These are phyloP conservation scores for Triangularia setosa DNA, from an alignment of 2,329 filamentous ascomycete species.

Conservation along the genomic window DNA sequence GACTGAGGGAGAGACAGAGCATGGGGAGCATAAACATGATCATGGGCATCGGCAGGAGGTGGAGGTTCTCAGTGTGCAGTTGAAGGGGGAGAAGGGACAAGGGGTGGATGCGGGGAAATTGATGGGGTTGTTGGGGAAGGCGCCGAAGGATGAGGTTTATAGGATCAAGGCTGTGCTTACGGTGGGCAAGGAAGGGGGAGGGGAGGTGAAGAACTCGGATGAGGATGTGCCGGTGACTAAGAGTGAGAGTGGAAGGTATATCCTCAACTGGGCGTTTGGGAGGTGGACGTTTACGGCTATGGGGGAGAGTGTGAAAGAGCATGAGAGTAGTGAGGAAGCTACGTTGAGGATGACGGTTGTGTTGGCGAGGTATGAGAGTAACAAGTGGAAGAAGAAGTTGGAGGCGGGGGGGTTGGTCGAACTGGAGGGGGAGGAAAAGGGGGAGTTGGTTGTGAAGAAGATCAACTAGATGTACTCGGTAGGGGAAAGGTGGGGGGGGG, in stretches of 20 bases:
- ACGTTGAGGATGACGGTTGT: conserved; percentile 71
- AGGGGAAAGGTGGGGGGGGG: no score
- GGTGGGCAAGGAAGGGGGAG: conserved; percentile 33
- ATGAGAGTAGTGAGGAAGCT: conserved; percentile 52
- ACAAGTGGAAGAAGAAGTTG: conserved; percentile 72
- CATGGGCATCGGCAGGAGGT: conserved; percentile 77
- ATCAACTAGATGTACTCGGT: conserved; percentile 39
- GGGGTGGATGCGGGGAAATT: conserved; percentile 59
- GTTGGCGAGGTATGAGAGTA: conserved; percentile 67
- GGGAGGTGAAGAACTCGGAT: conserved; percentile 47
- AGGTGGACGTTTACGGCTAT: conserved; percentile 82
- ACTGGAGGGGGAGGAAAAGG: conserved; percentile 43
- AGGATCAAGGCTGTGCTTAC: conserved; percentile 75
- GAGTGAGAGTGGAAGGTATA: conserved; percentile 57
- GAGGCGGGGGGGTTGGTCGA: conserved; percentile 54
- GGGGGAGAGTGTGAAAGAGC: conserved; percentile 41
- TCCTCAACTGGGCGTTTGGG: conserved; percentile 97
- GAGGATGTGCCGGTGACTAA: conserved; percentile 38
- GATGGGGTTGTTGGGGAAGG: conserved; percentile 61
- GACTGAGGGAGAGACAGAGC: conserved; percentile 34
- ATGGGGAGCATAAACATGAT: conserved; percentile 38
- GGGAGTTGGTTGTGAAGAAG: conserved; percentile 49
- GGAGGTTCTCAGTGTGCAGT: conserved; percentile 80
- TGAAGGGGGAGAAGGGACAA: conserved; percentile 44
- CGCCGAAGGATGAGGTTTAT: conserved; percentile 92